phyloP scores from a whole-genome alignment of 805 yeast species.

The Teunomyces aglyptinius region DNA sequence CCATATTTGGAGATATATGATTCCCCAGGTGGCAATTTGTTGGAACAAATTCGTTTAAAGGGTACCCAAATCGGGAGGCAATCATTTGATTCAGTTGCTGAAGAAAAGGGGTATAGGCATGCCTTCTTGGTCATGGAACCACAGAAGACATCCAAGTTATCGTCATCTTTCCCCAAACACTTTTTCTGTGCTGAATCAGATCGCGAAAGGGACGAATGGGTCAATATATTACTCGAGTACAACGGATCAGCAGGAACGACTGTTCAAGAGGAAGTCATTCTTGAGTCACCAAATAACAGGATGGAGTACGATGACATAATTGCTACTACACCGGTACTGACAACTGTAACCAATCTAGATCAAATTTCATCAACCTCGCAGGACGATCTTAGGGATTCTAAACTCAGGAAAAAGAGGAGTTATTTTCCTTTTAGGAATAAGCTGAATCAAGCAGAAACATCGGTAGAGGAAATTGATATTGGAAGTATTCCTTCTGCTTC shows the following conservation, averaged over 20 bases:
- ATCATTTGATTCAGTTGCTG: slow-evolving; percentile 38
- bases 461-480: slow-evolving; percentile 1
- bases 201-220: slow-evolving; percentile 74
- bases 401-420: slow-evolving; percentile 53
- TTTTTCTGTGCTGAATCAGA: slow-evolving; percentile 78
- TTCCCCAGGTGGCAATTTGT: slow-evolving; percentile 48
- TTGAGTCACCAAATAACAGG: slow-evolving; percentile 7
- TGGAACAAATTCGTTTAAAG: slow-evolving; percentile 51
- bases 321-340: background rate
- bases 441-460: slow-evolving; percentile 1
- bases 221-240: slow-evolving; percentile 41
- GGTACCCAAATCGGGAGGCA: slow-evolving; percentile 60
- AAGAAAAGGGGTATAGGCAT: slow-evolving; percentile 53
- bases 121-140: slow-evolving; percentile 57
- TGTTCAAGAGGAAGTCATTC: background rate
- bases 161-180: slow-evolving; percentile 47
- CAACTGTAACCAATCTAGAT: slow-evolving; percentile 3
- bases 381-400: slow-evolving; percentile 32
- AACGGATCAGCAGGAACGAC: slow-evolving; percentile 12
- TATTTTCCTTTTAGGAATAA: slow-evolving; percentile 55
- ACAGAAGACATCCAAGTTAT: slow-evolving; percentile 31
- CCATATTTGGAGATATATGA: slow-evolving; percentile 58
- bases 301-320: slow-evolving; percentile 14
- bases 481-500: slow-evolving; percentile 14
- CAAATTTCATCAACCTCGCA: slow-evolving; percentile 8